Base-by-base conservation (phyloP, 2,329 filamentous ascomycete genomes). In the Diaporthe ampelina region DNA sequence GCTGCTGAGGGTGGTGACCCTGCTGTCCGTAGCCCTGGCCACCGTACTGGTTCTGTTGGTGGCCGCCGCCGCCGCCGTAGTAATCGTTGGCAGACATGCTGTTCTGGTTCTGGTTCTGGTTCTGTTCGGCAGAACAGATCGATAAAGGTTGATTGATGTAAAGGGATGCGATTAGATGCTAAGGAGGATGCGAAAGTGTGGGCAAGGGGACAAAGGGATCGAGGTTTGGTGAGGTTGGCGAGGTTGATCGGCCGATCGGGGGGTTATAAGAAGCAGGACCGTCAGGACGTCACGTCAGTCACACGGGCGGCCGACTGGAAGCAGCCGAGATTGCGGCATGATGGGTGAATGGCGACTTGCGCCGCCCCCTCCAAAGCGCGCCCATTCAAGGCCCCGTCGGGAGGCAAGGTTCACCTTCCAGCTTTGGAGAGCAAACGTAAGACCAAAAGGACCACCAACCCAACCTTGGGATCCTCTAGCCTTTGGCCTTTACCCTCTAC, bases 51-150 rank as follows among this genome's bases (percentile, higher is more conserved):
- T 75, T 73, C 29, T 61, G 74, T 9, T 74, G 74, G 13, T 74
- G 74, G 19, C 74, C 72, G 45, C 73, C 69, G 21, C 70, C 72
- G 17, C 37, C 61, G 59, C 54, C 63, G 32, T 78, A 78, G 74
- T 79, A 79, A 56, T 78, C 74, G 40, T 78, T 75, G 3, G 77
- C 76, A 68, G 77, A 79, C 73, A 76, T 77, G 77, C 76, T 78
- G 15, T 24, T 35, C 19, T 32, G 37, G 21, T 52, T 15, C 19
- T 32, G 37, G 21, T 52, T 15, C 37, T 26, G 13, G 35, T 45
- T 26, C 24, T 40, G 37, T 26, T 40, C 15, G 32, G 32, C 40
- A 37, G 58, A n/a, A 26, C 32, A 68, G 48, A 29, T 40, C 26
- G 63, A 26, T 19, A 19, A 52, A 29, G 43, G 40, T 17, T 67